Base-by-base conservation (phyloP, 1,284 basidiomycete genomes). In the Acaromyces ingoldii region DNA sequence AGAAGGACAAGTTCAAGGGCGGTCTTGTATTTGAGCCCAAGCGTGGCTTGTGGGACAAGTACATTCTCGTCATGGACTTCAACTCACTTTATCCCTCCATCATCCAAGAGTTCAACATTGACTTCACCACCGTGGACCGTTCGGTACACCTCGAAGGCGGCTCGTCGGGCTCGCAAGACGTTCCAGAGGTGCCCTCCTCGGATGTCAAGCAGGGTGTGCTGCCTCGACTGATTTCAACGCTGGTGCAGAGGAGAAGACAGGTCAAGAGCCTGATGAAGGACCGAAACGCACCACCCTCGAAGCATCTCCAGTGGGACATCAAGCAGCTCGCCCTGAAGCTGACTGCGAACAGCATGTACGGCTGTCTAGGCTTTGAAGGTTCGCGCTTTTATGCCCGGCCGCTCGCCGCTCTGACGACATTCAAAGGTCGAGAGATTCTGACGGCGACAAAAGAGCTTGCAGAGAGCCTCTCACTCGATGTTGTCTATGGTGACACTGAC, bases 271-370 rank as follows among this genome's bases (percentile, higher is more conserved):
- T 97, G 52, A 96, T 98, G 92, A 98, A 97, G 76, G 89, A 92
- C 72, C 85, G 85, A 67, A 81, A 81, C 6, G 83, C 84, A 5
- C 81, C 87, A 0, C 82, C 82, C 0, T 85, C 88, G 0, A 88
- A 92, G 71, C 79, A 89, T 40, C 81, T 89, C 51, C 91, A 96
- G 83, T 91, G 90, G 71, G 64, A 98, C 71, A 96, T 98, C 79
- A 93, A 92, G 76, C 95, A 99, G 73, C 85, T 89, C 75, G 95
- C 95, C 4, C 81, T 98, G 54, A 98, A 98, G 79, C 85, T 98
- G 47, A 99, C 93, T 1, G 95, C 95, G 55, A 98, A 99, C 80
- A 93, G 89, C 80, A 99, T 99, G 93, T 99, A 98, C 77, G 95
- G 95, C 21, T 99, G 95, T 81, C 85, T 99, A 26, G 95, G 95